Evolutionary conservation across 331 rosid genomes (phyloP).

Genomic region (Quercus phellos): DNA sequence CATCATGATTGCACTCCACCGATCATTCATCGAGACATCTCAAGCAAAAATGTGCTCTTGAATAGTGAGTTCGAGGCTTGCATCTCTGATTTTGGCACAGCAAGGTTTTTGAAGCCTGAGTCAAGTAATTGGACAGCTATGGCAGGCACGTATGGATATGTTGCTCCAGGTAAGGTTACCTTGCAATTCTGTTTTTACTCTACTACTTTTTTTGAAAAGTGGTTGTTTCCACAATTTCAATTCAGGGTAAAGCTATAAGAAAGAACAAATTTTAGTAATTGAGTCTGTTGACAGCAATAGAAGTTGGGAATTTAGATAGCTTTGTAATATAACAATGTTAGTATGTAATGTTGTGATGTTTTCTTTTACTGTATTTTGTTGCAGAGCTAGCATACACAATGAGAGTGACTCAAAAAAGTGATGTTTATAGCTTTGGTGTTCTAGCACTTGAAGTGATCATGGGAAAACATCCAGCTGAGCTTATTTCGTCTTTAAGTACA

Average conservation of each 20-base stretch:
- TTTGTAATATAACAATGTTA: background rate
- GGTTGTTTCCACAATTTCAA: background rate
- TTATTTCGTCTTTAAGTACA: background rate
- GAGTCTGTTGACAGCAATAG: too few relatives aligned
- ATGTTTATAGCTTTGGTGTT: background rate
- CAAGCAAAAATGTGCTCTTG: background rate
- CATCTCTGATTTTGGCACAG: background rate
- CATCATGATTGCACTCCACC: too few relatives aligned
- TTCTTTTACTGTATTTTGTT: background rate
- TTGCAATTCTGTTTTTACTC: background rate
- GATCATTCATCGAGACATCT: background rate
- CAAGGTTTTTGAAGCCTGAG: background rate
- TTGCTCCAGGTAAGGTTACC: background rate
- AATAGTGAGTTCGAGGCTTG: background rate
- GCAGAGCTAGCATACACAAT: constrained; percentile 3
- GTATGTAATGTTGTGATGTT: background rate
- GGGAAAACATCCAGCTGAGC: background rate
- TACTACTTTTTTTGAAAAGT: background rate
- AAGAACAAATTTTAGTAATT: background rate
- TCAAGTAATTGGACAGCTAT: background rate
- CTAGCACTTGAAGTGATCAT: background rate
- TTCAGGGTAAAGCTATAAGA: background rate
- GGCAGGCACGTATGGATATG: background rate
- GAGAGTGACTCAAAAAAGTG: background rate
- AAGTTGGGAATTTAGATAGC: background rate